These are phyloP conservation scores for Saccharomycopsis capsularis DNA, from an alignment of 805 yeast species.

Conservation along the genomic window DNA sequence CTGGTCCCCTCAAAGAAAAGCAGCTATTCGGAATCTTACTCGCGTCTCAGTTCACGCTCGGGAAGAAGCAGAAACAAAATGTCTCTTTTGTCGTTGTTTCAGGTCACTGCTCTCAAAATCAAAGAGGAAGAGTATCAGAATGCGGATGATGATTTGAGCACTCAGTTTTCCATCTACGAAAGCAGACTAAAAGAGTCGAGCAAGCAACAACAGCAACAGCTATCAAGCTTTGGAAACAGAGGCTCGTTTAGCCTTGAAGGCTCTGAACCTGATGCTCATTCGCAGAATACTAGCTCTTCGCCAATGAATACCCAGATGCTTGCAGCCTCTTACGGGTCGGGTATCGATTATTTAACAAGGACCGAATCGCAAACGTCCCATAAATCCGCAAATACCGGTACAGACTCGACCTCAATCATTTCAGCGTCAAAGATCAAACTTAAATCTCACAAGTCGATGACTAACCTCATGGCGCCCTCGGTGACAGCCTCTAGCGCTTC, in stretches of 20 bases:
- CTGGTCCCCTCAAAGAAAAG: neutral
- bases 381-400: neutral
- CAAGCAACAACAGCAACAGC: too few relatives aligned
- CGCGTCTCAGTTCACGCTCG: slow-evolving; percentile 1
- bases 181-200: neutral
- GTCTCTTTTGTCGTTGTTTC: slow-evolving; percentile 17
- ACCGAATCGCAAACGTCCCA: slow-evolving; percentile 1
- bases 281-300: neutral
- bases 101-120: slow-evolving; percentile 16
- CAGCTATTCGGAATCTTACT: neutral
- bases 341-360: neutral
- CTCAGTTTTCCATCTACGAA: slow-evolving; percentile 9
- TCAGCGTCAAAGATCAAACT: neutral
- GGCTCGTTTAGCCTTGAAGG: neutral
- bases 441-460: neutral
- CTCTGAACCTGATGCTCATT: neutral
- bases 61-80: slow-evolving; percentile 11
- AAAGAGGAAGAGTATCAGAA: slow-evolving; percentile 18
- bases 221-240: too few relatives aligned
- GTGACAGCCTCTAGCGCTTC: neutral
- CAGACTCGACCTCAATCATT: neutral
- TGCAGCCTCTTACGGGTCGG: neutral
- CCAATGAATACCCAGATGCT: neutral
- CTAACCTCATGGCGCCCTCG: neutral
- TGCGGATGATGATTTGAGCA: slow-evolving; percentile 1